Conservation (phyloP, 768 basidiomycete species). For the Lactifluus pinguis region DNA sequence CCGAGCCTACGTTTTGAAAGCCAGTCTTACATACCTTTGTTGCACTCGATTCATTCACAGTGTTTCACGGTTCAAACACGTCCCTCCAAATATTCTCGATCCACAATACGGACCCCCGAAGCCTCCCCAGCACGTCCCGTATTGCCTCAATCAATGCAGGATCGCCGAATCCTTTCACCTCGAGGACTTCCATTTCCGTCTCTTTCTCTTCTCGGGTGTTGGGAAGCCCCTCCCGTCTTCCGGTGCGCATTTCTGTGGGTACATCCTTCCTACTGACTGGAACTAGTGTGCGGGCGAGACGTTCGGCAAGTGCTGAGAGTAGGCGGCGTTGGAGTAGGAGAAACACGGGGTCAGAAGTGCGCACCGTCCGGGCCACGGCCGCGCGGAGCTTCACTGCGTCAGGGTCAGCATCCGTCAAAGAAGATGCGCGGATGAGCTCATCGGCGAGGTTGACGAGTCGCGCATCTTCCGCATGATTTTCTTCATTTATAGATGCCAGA, state of each 20-base stretch:
- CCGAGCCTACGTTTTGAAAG: not conserved
- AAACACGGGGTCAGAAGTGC: constrained; percentile 57
- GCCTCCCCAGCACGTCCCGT: constrained; percentile 32
- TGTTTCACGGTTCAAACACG: constrained; percentile 22
- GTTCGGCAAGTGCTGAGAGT: constrained; percentile 30
- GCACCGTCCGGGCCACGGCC: constrained; percentile 55
- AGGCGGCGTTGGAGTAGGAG: constrained; percentile 52
- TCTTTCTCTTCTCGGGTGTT: constrained; percentile 1
- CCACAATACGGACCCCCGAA: constrained; percentile 43
- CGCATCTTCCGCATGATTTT: constrained; percentile 31
- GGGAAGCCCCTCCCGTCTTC: constrained; percentile 5
- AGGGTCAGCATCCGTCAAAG: constrained; percentile 29
- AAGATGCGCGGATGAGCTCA: constrained; percentile 54
- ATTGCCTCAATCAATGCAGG: constrained; percentile 40
- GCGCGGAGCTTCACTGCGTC: constrained; percentile 48
- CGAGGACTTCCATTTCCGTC: constrained; percentile 13
- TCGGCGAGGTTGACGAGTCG: constrained; percentile 65
- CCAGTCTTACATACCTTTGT: not conserved
- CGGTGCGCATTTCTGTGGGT: constrained; percentile 9
- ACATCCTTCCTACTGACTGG: constrained; percentile 4
- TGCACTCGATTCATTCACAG: not conserved
- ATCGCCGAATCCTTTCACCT: constrained; percentile 63
- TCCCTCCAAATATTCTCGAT: constrained; percentile 47
- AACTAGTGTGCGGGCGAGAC: constrained; percentile 20
- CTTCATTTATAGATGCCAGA: constrained; percentile 42